Evolutionary conservation across 2,329 filamentous ascomycete genomes (phyloP), one percentile per base, ranked within the genome.

Genomic region (Escovopsis sp.): DNA sequence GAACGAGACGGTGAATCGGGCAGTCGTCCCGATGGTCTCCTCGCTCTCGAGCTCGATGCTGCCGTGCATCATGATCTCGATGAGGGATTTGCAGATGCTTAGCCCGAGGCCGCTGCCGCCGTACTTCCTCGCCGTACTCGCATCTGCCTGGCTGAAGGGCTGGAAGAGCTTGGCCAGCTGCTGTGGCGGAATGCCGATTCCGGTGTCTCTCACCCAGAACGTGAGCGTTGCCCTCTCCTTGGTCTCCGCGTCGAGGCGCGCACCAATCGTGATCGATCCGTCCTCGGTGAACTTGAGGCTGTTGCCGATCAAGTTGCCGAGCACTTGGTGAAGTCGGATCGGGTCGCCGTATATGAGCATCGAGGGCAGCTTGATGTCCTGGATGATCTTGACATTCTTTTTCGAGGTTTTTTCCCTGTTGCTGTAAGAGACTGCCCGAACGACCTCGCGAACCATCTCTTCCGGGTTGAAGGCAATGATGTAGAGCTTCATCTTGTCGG

Each of bases 81-180:
- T 87, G 36, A 95, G 77, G 1, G 85, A 88, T 62, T 94, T 94
- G 72, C 88, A 94, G 49, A 95, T 95, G 55, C 85, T 93, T 36
- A 95, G 70, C 2, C 88, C 88, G 3, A 95, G 76, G 23, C 88
- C 88, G 51, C 86, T 94, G 36, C 88, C 88, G 35, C 88, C 88
- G 52, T 94, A 95, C 56, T 87, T 91, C 41, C 88, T 73, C 42
- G 87, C 86, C 3, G 87, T 94, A 51, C 85, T 91, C 39, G 82
- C 83, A 61, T 95, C 88, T 1, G 89, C 88, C 61, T 95, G 88
- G 43, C 84, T 89, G 56, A 95, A 95, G 0, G 88, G 88, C 52
- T 86, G 76, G 71, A 95, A 95, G 2, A 95, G 72, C 48, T 91
- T 91, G 47, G 81, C 77, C 39, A 89, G 71, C 52, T 88, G 81